These are phyloP conservation scores for Falciphora oryzae DNA, from an alignment of 2,329 filamentous ascomycete species.

Conservation along the genomic window DNA sequence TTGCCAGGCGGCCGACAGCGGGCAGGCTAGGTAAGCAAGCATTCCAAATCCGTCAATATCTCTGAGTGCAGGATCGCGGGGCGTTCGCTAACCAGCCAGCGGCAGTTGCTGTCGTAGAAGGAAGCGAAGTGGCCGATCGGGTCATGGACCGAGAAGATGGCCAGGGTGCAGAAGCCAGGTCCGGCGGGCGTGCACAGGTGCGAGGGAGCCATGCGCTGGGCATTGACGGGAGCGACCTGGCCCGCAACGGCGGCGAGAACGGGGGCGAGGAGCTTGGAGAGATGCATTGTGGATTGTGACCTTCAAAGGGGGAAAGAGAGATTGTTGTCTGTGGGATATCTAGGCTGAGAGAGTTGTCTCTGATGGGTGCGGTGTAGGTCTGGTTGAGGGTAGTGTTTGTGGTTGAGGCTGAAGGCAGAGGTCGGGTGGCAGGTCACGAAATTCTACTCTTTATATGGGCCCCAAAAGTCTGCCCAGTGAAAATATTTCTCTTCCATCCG, in stretches of 20 bases:
- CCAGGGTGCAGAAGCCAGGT: background rate
- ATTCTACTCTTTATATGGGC: too few species aligned
- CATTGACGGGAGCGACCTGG: too few species aligned
- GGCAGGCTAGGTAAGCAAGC: background rate
- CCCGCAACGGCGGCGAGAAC: background rate
- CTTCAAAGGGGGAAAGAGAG: background rate
- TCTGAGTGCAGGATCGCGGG: background rate
- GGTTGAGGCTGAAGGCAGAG: too few species aligned
- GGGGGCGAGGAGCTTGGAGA: background rate
- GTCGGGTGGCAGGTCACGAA: too few species aligned
- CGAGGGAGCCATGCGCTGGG: background rate
- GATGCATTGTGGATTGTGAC: background rate
- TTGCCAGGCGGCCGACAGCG: background rate
- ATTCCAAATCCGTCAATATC: background rate
- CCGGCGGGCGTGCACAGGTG: background rate
- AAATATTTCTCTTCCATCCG: too few species aligned
- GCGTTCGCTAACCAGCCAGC: background rate
- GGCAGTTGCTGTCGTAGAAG: background rate
- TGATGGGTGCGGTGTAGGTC: background rate
- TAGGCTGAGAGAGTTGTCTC: background rate
- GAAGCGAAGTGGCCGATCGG: background rate
- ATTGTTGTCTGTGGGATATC: background rate
- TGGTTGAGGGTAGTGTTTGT: background rate
- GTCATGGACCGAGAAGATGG: background rate
- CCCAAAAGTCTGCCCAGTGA: too few species aligned